Evolutionary conservation across 2,329 filamentous ascomycete genomes (phyloP), one percentile per base, ranked within the genome.

Genomic region (Cladophialophora bantiana): DNA sequence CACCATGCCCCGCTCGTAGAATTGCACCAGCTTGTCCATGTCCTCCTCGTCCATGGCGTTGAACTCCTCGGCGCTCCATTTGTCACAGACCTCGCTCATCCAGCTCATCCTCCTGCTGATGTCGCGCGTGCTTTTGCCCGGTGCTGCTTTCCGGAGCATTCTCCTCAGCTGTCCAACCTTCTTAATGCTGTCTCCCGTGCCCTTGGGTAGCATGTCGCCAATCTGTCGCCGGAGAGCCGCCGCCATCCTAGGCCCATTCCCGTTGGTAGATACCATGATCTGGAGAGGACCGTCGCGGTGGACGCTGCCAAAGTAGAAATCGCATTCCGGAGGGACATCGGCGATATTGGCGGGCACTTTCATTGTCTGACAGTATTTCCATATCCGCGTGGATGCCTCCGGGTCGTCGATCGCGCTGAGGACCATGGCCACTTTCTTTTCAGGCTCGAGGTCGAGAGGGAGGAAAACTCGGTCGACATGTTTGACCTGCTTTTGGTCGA

Each of bases 261-360:
- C 95, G 77, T 98, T 99, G 40, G 95, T 99, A 81, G 92, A 96
- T 73, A 99, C 94, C 95, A 99, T 99, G 75, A 99, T 90, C 82
- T 99, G 95, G 68, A 99, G 80, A 5, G 95, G 95, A 0, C 95
- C 95, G 77, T 99, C 95, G 59, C 95, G 90, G 80, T 99, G 92
- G 45, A 97, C 90, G 77, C 91, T 95, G 69, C 95, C 95, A 81
- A 99, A 99, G 84, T 97, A 99, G 77, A 99, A 99, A 76, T 99
- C 95, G 79, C 95, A 99, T 78, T 99, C 95, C 0, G 93, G 87
- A 0, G 95, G 95, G 3, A 99, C 95, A 77, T 99, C 95, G 72
- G 95, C 95, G 72, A 99, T 97, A 79, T 99, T 99, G 65, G 93
- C 94, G 5, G 93, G 88, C 71, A 98, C 91, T 68, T 88, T 88